Conservation (phyloP, 2,329 filamentous ascomycete species). For the Trichoderma endophyticum region DNA sequence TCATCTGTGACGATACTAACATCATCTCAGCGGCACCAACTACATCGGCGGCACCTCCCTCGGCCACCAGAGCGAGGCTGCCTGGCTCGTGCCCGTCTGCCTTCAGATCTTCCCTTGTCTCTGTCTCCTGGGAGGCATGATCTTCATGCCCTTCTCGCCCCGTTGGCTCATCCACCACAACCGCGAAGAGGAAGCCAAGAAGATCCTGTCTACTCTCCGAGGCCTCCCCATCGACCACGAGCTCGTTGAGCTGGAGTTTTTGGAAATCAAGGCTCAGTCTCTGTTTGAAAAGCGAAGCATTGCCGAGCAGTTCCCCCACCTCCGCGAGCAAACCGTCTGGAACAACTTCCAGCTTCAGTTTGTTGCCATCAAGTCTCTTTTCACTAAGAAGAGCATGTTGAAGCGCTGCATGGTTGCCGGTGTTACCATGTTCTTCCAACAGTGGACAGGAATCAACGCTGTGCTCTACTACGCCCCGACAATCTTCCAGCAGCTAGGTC, state of each 20-base stretch:
- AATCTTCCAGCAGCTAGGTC: slow-evolving; percentile 66
- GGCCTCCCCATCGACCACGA: slow-evolving; percentile 60
- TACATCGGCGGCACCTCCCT: slow-evolving; percentile 56
- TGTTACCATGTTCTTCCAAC: slow-evolving; percentile 60
- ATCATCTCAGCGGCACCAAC: slow-evolving; percentile 48
- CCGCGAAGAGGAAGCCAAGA: slow-evolving; percentile 65
- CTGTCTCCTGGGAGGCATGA: slow-evolving; percentile 65
- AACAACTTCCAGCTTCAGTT: slow-evolving; percentile 72
- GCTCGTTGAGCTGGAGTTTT: slow-evolving; percentile 69
- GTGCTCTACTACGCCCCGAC: slow-evolving; percentile 68
- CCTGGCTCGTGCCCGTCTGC: slow-evolving; percentile 72
- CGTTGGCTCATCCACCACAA: slow-evolving; percentile 70
- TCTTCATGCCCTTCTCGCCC: slow-evolving; percentile 77
- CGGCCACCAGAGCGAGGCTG: slow-evolving; percentile 57
- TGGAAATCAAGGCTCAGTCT: slow-evolving; percentile 79
- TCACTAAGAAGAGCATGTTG: slow-evolving; percentile 69
- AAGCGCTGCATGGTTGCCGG: slow-evolving; percentile 62
- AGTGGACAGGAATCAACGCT: slow-evolving; percentile 49
- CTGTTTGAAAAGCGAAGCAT: slow-evolving; percentile 69
- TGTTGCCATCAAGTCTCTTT: slow-evolving; percentile 77
- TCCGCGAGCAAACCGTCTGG: slow-evolving; percentile 57
- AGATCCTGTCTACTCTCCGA: slow-evolving; percentile 62
- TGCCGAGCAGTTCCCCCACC: slow-evolving; percentile 64
- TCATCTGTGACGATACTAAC: background rate
- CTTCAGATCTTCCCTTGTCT: slow-evolving; percentile 67